phyloP scores from a whole-genome alignment of 192 early-diverging fungal genomes.

The Coemansia sp. region DNA sequence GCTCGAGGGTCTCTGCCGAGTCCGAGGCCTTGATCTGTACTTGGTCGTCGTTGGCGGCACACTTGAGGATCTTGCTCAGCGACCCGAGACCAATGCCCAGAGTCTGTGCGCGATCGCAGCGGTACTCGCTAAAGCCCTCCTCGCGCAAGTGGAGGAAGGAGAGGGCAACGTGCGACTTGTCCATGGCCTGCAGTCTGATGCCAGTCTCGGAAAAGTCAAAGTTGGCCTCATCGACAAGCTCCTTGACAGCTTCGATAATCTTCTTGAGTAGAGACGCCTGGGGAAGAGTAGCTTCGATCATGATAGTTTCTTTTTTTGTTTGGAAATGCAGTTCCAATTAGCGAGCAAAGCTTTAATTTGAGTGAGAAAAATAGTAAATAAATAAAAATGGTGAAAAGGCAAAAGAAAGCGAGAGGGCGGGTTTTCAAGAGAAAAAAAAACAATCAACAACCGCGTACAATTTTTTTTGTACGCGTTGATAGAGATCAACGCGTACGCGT shows the following conservation, averaged over 20 bases:
- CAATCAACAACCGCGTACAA: no score
- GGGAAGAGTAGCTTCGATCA: constrained; percentile 92
- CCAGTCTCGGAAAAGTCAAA: constrained; percentile 97
- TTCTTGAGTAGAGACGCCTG: constrained; percentile 91
- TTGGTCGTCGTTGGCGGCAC: constrained; percentile 89
- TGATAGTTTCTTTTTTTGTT: constrained; percentile 33
- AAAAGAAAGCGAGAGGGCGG: no score
- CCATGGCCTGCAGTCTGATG: constrained; percentile 97
- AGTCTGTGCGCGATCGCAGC: constrained; percentile 88
- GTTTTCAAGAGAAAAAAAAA: no score
- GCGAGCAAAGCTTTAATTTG: background rate
- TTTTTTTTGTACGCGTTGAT: no score
- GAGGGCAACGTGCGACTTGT: constrained; percentile 97
- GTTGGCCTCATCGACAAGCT: constrained; percentile 95
- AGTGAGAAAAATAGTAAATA: background rate
- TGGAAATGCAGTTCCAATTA: background rate
- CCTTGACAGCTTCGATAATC: constrained; percentile 96
- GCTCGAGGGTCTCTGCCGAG: constrained; percentile 75
- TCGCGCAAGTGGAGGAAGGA: constrained; percentile 82
- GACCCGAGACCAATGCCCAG: constrained; percentile 88
- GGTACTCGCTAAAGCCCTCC: constrained; percentile 83
- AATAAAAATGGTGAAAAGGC: no score
- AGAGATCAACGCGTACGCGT: no score
- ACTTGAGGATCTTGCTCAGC: constrained; percentile 92
- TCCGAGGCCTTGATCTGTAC: constrained; percentile 92